phyloP scores from a whole-genome alignment of 345 rosid species.

The Eucalyptus marginata region DNA sequence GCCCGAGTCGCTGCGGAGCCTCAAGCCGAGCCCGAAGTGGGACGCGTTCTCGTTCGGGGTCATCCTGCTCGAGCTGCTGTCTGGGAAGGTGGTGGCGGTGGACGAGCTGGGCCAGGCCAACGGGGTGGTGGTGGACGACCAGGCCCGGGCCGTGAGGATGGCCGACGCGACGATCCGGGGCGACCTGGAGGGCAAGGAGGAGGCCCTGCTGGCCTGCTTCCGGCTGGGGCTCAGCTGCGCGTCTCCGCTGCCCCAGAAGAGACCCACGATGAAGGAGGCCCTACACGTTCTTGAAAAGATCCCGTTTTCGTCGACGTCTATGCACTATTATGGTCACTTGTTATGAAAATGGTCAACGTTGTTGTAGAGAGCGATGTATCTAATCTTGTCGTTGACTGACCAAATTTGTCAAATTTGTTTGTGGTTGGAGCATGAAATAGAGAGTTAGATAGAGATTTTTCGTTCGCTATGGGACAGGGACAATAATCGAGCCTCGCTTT shows the following conservation, averaged over 20 bases:
- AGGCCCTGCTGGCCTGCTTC: constrained; percentile 66
- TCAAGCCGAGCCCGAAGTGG: constrained; percentile 86
- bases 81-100: constrained; percentile 57
- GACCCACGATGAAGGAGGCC: constrained; percentile 79
- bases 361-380: not conserved
- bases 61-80: constrained; percentile 63
- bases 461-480: not conserved
- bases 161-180: constrained; percentile 58
- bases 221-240: constrained; percentile 78
- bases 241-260: constrained; percentile 70
- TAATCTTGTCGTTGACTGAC: not conserved
- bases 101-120: constrained; percentile 89
- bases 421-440: not conserved
- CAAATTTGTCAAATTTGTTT: not conserved
- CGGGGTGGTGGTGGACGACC: constrained; percentile 62
- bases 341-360: not conserved
- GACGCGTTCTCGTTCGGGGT: constrained; percentile 83
- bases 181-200: constrained; percentile 83
- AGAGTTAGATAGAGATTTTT: not conserved
- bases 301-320: constrained; percentile 19
- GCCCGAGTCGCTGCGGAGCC: constrained; percentile 73
- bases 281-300: constrained; percentile 66
- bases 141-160: constrained; percentile 48
- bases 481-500: not conserved
- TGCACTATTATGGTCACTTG: constrained; percentile 20